A percentile compares a stretch with the other conserved stretches of the same genome.
These are phyloP conservation scores for Lachnellula suecica DNA, from an alignment of 2,329 filamentous ascomycete species.

Conservation along the genomic window DNA sequence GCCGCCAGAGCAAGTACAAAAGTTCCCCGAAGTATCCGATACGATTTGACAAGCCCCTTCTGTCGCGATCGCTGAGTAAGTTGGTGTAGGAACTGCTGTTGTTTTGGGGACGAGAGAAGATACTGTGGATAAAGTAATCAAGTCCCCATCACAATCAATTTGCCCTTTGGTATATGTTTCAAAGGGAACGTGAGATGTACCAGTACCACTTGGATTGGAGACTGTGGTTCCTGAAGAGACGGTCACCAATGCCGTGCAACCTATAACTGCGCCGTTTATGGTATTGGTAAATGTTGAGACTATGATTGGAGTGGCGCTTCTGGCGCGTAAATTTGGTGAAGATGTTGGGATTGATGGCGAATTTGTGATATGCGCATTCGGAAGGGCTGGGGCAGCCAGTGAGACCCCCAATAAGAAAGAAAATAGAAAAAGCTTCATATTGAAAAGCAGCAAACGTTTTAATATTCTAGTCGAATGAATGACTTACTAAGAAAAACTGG, in stretches of 20 bases:
- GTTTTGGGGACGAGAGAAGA: background rate
- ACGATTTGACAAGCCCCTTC: background rate
- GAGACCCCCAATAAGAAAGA: no score
- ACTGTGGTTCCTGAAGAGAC: background rate
- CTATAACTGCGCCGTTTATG: background rate
- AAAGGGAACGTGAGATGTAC: background rate
- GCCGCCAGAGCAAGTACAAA: background rate
- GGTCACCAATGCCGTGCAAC: background rate
- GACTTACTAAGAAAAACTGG: no score
- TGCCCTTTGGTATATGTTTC: no score
- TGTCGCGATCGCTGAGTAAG: background rate
- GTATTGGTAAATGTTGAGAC: no score
- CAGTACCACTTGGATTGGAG: background rate
- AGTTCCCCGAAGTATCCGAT: background rate
- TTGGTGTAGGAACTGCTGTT: background rate
- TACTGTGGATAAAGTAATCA: background rate
- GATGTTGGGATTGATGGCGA: no score
- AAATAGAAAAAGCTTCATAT: no score
- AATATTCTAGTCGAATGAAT: no score
- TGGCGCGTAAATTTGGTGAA: no score
- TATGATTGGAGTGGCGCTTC: no score
- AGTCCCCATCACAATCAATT: background rate
- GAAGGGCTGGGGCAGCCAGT: no score
- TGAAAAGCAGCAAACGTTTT: no score
- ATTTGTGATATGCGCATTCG: no score